Evolutionary conservation across 192 early-diverging fungal genomes (phyloP), one percentile per base, ranked within the genome.

Genomic region (Pilaira anomala): DNA sequence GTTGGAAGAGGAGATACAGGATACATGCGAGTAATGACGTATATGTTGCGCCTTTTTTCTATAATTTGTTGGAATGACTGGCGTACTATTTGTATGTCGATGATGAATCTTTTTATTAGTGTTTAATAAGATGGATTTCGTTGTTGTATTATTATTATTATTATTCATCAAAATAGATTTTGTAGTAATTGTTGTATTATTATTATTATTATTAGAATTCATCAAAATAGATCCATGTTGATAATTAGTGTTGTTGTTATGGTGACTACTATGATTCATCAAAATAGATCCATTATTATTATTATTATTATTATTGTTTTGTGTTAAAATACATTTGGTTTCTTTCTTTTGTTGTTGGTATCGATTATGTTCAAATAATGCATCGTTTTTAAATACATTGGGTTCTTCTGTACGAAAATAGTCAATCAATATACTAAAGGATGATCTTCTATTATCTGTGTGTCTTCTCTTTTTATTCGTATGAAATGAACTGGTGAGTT

Each of bases 21-120:
- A 72, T n/a, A 63, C 25, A 46, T 73, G 67, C 11, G 67, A 69
- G 12, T 62, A 69, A 24, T 69, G 67, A 46, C 67, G 60, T 13
- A 19, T 16, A 58, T 69, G 67, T 48, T 30, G 18, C 28, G 19
- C 16, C n/a, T 51, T 26, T n/a, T 21, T 13, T 22, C 39, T 14
- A 29, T 14, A 25, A 16, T 21, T 3, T 16, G 44, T 21, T 22
- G 44, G 25, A 2, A 42, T 28, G 42, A 28, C 41, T 14, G 48
- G 64, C n/a, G 54, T 25, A 24, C 67, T 63, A 21, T 51, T 56
- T 13, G 67, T 69, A 14, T 69, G 67, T 5, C 60, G 42, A 57
- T 69, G 67, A 6, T 46, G 36, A n/a, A 44, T 33, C 7, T 19
- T 42, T 11, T n/a, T 14, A 14, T 22, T 14, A 8, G 44, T 25